Base-by-base conservation (phyloP, 2,329 filamentous ascomycete genomes). In the Metarhizium album region DNA sequence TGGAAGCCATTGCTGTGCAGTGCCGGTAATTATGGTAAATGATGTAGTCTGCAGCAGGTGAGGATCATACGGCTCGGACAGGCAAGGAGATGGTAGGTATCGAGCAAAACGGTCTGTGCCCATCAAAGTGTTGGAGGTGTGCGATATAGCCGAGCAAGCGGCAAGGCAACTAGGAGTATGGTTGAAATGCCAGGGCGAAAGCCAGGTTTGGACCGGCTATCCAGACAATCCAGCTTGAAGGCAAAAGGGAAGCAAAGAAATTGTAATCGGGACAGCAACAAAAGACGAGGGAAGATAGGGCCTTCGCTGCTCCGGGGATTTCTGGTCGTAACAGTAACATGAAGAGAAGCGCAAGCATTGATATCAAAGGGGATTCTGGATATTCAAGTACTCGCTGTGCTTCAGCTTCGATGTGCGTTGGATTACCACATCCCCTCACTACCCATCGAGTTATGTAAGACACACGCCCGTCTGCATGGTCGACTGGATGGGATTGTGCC, bases 1-100 rank as follows among this genome's bases (percentile, higher is more conserved):
- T 76, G 60, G 31, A 47, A 46, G 37, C 37, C 37, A 40, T 40
- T 18, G n/a, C n/a, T n/a, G 13, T 20, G 37, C 16, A 40, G 37
- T 18, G n/a, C 11, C 4, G 33, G 16, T 13, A 13, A 35, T 13
- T 35, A 35, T 16, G 4, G 33, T n/a, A 35, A 16, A 35, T 4
- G 9, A 31, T 5, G 35, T 16, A 29, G 27, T 29, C 27, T 6
- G 27, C 4, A 29, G 11, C 27, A 8, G 27, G 7, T 29, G 27
- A 29, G 7, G 27, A 29, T 29, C 27, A 29, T 9, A 9, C 7
- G 27, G 27, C 6, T 29, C 7, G 7, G 27, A 29, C 27, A 29
- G 27, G 27, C 27, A 29, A 9, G 27, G 27, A 29, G 27, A 29
- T 29, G 27, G 27, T 29, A 9, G 27, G 5, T 20, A 40, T 20